Evolutionary conservation across 2,329 filamentous ascomycete species (phyloP).

Genomic region (Incumbomyces lentus): DNA sequence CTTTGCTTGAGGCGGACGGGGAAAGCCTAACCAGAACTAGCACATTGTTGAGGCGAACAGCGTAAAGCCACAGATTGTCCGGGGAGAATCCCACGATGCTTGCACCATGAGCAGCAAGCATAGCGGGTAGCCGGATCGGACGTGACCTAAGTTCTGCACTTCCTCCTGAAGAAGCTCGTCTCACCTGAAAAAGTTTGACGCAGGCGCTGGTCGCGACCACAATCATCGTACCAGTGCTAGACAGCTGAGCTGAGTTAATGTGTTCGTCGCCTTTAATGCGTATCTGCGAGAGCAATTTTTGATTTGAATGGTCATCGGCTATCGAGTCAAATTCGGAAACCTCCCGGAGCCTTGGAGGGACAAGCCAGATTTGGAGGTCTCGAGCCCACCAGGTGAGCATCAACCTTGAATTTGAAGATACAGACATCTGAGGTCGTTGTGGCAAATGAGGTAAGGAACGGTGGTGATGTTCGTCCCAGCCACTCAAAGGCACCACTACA

Average conservation of each 20-base stretch:
- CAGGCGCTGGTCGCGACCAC: constrained; percentile 64
- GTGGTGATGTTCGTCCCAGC: constrained; percentile 66
- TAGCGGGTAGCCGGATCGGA: constrained; percentile 55
- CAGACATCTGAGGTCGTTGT: constrained; percentile 62
- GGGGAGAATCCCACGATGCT: constrained; percentile 48
- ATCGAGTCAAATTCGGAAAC: not conserved
- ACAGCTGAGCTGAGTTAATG: constrained; percentile 66
- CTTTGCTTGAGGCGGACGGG: constrained; percentile 30
- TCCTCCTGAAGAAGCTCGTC: constrained; percentile 9
- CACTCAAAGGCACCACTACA: constrained; percentile 61
- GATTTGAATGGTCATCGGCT: constrained; percentile 6
- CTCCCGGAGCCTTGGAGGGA: constrained; percentile 8
- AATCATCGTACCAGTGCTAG: constrained; percentile 59
- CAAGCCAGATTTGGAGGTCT: constrained; percentile 70
- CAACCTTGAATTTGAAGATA: constrained; percentile 62
- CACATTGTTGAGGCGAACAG: constrained; percentile 50
- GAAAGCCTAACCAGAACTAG: constrained; percentile 45
- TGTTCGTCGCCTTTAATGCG: constrained; percentile 59
- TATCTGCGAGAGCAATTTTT: constrained; percentile 16
- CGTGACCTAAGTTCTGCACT: constrained; percentile 40
- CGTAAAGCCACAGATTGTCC: constrained; percentile 35
- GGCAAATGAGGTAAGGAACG: constrained; percentile 74
- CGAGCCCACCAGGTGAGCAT: constrained; percentile 88
- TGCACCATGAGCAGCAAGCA: constrained; percentile 53
- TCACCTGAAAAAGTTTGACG: constrained; percentile 66